Evolutionary conservation across 768 basidiomycete genomes (phyloP), one percentile per base, ranked within the genome.

Genomic region (Russula ochroleuca): DNA sequence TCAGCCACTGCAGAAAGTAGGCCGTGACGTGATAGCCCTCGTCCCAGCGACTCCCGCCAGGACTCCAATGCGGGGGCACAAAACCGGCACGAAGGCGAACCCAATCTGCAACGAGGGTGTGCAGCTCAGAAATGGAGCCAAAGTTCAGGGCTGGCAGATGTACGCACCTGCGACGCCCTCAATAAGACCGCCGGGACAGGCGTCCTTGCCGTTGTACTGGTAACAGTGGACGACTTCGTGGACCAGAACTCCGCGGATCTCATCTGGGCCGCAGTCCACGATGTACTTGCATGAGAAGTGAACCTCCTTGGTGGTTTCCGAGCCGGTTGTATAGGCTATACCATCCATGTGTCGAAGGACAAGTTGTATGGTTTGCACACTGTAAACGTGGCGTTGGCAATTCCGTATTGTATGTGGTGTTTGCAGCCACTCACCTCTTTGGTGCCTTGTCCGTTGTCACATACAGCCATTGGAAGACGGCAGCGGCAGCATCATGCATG

Each of bases 161-260:
- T 17, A 65, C 77, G 48, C 63, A 87, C 89, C 89, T 72, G 90
- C 90, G 31, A 93, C 79, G 21, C 90, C 90, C 70, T 93, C 90
- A 65, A 90, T 83, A 52, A 93, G 75, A 2, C 90, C 90, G 1
- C 82, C 80, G 0, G 88, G 87, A 67, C 82, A 85, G 48, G 79
- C 81, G 28, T 78, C 84, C 25, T 75, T 70, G 1, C 80, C 87
- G 68, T 88, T 79, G 73, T 84, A 82, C 70, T 92, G 90, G 71
- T 80, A 92, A 70, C 87, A 91, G 67, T 92, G 90, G 7, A 90
- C 89, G 70, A 87, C 80, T 74, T 92, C 88, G 71, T 89, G 90
- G 40, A 81, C 76, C 3, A 92, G 76, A 3, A 91, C 88, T 5
- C 90, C 90, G 47, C 75, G 67, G 54, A 91, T 85, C 74, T 92